Evolutionary conservation across 176 grass and related monocot species (phyloP).

Genomic region (Carex myosuroides): DNA sequence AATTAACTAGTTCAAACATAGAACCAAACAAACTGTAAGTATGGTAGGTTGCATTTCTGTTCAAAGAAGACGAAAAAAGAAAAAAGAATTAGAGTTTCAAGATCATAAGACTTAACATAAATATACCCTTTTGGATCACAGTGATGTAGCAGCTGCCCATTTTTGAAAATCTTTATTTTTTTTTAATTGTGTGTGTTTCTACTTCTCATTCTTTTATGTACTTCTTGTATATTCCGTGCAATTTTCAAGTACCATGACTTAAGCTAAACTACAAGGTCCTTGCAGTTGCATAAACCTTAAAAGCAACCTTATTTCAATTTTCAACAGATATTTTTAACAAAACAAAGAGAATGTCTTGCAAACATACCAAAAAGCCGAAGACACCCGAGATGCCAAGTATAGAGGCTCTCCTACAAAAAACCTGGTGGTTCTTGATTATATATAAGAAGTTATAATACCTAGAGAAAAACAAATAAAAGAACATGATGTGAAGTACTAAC

Average conservation of each 20-base stretch:
- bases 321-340: slow-evolving; percentile 1
- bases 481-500: slow-evolving; percentile 29
- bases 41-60: neutral
- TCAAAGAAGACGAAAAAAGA: neutral
- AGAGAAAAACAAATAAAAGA: slow-evolving; percentile 6
- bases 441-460: neutral
- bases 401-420: slow-evolving; percentile 80
- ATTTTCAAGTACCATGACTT: neutral
- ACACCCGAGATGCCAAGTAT: slow-evolving; percentile 60
- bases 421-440: slow-evolving; percentile 37
- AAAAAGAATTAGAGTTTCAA: neutral
- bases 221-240: neutral
- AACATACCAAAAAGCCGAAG: slow-evolving; percentile 94
- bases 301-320: neutral
- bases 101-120: neutral
- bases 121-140: too few relatives aligned
- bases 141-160: too few relatives aligned
- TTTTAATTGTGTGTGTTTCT: neutral
- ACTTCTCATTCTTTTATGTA: neutral
- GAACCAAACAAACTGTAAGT: neutral
- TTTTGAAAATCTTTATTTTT: neutral
- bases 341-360: neutral
- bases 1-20: neutral
- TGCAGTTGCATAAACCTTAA: neutral
- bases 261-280: neutral